Base-by-base conservation (phyloP, 371 early-diverging fungal genomes). In the Circinella umbellata region DNA sequence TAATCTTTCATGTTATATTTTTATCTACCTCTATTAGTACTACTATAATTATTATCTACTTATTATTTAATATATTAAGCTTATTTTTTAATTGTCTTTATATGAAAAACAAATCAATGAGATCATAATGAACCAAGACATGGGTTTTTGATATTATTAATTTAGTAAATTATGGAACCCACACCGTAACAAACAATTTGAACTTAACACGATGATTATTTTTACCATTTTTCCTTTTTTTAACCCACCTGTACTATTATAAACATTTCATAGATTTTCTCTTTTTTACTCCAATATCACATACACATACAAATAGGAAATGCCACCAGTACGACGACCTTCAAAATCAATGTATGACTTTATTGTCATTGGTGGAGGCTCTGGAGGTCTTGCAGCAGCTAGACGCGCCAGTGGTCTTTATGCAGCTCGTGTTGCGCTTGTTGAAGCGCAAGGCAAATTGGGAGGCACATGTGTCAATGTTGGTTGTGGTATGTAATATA, bases 401-500 rank as follows among this genome's bases (percentile, higher is more conserved):
- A 89, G 98, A 57, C 90, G 99, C 51, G 98, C 99, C 15, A 76
- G 77, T 65, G 95, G 96, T 5, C 80, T 87, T 34, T 93, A 97
- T 69, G 96, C 96, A 51, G 94, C 94, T 55, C 95, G 93, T 68
- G 99, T 98, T 6, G 96, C 92, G 37, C 75, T 99, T 48, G 81
- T 99, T 67, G 99, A 99, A 80, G 89, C 86, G 63, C 87, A 90
- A 75, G 86, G 88, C 20, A 87, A 94, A 20, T 87, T 95, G 70
- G 98, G 97, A 67, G 97, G 97, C 39, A 98, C 98, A 34, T 98
- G 97, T 71, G 98, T 98, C 70, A 98, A 96, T 71, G 95, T 95
- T 46, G 98, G 99, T 35, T 99, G 99, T 76, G 98, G 27, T 27
- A 27, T 27, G 27, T 27, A 27, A 27, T 27, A 27, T 27, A 27